A percentile compares a stretch with the other conserved stretches of the same genome.
phyloP scores from a whole-genome alignment of 2,329 filamentous ascomycete species.

The Hypomyces rosellus region DNA sequence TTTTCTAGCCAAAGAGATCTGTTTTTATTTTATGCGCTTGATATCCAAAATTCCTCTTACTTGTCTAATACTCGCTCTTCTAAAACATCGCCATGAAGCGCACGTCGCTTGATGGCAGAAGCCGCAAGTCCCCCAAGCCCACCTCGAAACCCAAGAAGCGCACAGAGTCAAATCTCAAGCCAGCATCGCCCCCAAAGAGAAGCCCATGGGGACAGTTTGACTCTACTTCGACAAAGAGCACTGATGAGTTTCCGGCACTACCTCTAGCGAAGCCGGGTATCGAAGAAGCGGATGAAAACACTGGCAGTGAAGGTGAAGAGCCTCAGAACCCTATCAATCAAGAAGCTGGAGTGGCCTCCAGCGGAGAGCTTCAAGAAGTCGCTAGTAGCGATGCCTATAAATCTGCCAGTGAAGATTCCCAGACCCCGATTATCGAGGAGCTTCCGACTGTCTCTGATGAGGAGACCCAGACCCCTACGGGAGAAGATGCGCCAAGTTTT shows the following conservation, averaged over 20 bases:
- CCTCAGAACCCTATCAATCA: not conserved
- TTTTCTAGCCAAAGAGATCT: not conserved
- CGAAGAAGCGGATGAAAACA: not conserved
- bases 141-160: constrained; percentile 11
- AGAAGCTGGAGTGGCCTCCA: not conserved
- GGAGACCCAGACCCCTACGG: too few species aligned
- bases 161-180: constrained; percentile 17
- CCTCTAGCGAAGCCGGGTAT: constrained; percentile 1
- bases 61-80: not conserved
- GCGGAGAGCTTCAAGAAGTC: too few species aligned
- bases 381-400: too few species aligned
- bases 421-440: too few species aligned
- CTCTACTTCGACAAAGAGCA: not conserved
- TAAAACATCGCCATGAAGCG: constrained; percentile 16
- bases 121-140: constrained; percentile 6
- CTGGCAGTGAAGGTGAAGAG: not conserved
- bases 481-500: not conserved
- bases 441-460: not conserved
- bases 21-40: not conserved
- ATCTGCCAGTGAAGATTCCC: too few species aligned
- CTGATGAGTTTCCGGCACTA: constrained; percentile 17
- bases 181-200: constrained; percentile 27
- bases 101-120: constrained; percentile 22
- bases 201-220: constrained; percentile 24
- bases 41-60: not conserved